A percentile compares a stretch with the other conserved stretches of the same genome.
These are phyloP conservation scores for Debaryomyces subglobosus DNA, from an alignment of 1,139 yeast genomes.

Conservation along the genomic window DNA sequence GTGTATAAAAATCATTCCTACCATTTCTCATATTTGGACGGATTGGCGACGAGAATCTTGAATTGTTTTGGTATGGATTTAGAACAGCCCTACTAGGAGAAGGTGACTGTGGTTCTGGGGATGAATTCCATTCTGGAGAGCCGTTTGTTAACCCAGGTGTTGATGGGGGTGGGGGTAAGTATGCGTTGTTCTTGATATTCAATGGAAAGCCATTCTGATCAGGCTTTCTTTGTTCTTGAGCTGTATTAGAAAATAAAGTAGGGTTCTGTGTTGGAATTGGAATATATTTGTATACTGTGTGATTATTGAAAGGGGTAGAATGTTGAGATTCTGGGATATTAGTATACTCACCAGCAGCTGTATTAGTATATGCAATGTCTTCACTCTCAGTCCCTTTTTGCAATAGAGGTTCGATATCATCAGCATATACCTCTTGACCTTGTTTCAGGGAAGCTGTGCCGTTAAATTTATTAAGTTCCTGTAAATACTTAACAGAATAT, in stretches of 20 bases:
- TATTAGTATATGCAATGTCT: neutral
- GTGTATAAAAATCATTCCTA: slow-evolving; percentile 35
- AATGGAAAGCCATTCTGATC: slow-evolving; percentile 2
- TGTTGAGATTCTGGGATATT: slow-evolving; percentile 8
- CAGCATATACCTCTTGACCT: slow-evolving; percentile 32
- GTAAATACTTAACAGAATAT: slow-evolving; percentile 49
- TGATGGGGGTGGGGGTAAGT: slow-evolving; percentile 48
- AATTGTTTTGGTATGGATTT: slow-evolving; percentile 12
- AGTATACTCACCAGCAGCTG: slow-evolving; percentile 4
- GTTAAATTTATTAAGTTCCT: slow-evolving; percentile 32
- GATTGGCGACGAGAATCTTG: slow-evolving; percentile 31
- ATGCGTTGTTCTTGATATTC: slow-evolving; percentile 16
- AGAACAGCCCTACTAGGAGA: slow-evolving; percentile 23
- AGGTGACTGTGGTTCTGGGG: slow-evolving; percentile 48
- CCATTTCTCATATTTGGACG: slow-evolving; percentile 24
- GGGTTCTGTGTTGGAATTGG: slow-evolving; percentile 50
- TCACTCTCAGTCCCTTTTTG: slow-evolving; percentile 8
- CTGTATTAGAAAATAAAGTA: slow-evolving; percentile 16
- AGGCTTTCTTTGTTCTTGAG: neutral
- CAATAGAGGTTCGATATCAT: slow-evolving; percentile 46
- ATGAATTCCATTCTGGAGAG: slow-evolving; percentile 42
- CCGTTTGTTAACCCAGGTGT: slow-evolving; percentile 45
- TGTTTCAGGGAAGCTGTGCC: slow-evolving; percentile 13
- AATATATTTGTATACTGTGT: slow-evolving; percentile 32
- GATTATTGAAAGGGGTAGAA: slow-evolving; percentile 14